Evolutionary conservation across 2,329 filamentous ascomycete species (phyloP).

Genomic region (Colletotrichum shisoi): DNA sequence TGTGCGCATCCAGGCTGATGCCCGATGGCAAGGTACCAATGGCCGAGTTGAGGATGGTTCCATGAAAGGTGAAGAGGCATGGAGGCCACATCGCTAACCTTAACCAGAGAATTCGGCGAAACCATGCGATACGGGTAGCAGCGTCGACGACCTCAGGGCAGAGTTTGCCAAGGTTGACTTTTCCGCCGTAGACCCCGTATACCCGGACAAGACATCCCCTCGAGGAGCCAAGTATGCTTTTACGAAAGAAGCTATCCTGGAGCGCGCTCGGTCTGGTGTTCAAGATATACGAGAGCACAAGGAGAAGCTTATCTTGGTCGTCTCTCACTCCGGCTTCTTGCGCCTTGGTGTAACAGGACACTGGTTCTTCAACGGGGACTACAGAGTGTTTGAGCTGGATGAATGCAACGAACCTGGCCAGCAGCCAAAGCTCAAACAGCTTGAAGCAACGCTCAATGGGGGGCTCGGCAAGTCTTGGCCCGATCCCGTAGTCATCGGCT

Average conservation of each 20-base stretch:
- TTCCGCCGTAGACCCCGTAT: constrained; percentile 63
- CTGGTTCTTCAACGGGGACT: constrained; percentile 70
- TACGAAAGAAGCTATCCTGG: constrained; percentile 61
- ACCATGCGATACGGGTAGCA: constrained; percentile 69
- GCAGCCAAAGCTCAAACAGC: constrained; percentile 53
- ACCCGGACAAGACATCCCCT: constrained; percentile 67
- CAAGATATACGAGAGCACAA: constrained; percentile 59
- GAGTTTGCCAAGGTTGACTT: constrained; percentile 68
- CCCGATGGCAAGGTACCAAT: constrained; percentile 69
- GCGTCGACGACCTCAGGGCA: constrained; percentile 52
- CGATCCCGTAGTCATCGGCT: constrained; percentile 51
- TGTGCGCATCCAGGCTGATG: constrained; percentile 63
- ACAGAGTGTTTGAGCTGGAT: constrained; percentile 67
- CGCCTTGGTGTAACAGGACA: constrained; percentile 63
- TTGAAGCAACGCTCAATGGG: constrained; percentile 50
- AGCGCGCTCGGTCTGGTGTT: constrained; percentile 62
- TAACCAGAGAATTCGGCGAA: constrained; percentile 60
- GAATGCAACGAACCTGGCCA: constrained; percentile 41
- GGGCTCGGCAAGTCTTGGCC: constrained; percentile 50
- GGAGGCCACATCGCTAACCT: constrained; percentile 62
- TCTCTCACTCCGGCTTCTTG: constrained; percentile 71
- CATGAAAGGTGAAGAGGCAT: constrained; percentile 56
- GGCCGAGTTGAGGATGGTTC: background rate
- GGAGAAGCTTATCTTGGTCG: constrained; percentile 70
- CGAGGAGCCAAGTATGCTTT: constrained; percentile 60